Evolutionary conservation across 305 asterid species (phyloP).

Genomic region (Solanum chacoense): DNA sequence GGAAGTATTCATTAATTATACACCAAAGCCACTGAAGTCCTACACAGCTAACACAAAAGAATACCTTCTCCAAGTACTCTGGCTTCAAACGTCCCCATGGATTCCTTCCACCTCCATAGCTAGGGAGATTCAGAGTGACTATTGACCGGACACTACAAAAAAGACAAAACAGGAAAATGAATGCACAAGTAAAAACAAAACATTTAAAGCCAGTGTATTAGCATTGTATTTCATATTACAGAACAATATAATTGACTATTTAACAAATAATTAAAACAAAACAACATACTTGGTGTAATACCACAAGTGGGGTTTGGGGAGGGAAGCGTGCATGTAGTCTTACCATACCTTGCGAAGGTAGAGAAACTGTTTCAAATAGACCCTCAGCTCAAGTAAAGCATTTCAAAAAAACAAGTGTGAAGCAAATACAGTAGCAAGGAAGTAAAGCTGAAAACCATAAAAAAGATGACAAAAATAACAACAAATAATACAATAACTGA

Average conservation of each 20-base stretch:
- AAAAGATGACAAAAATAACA: background rate
- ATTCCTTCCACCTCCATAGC: slow-evolving; percentile 77
- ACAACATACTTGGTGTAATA: background rate
- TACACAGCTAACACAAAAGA: background rate
- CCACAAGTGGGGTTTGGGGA: background rate
- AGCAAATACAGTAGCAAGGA: background rate
- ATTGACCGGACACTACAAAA: slow-evolving; percentile 52
- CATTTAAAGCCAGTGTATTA: background rate
- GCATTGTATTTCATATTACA: background rate
- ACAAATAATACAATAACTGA: background rate
- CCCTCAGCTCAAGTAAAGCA: background rate
- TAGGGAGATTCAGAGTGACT: slow-evolving; percentile 73
- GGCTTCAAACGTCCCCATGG: slow-evolving; percentile 83
- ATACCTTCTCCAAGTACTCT: slow-evolving; percentile 64
- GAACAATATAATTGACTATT: background rate
- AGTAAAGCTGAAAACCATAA: background rate
- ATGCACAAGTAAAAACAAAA: background rate
- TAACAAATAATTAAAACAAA: background rate
- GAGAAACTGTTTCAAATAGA: background rate
- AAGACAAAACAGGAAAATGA: background rate
- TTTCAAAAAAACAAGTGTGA: background rate
- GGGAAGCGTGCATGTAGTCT: background rate
- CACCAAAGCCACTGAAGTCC: slow-evolving; percentile 1
- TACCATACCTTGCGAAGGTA: background rate
- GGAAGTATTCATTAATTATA: background rate